These are phyloP conservation scores for Albugo laibachii DNA, from an alignment of 352 stramenopile genomes.

Conservation along the genomic window DNA sequence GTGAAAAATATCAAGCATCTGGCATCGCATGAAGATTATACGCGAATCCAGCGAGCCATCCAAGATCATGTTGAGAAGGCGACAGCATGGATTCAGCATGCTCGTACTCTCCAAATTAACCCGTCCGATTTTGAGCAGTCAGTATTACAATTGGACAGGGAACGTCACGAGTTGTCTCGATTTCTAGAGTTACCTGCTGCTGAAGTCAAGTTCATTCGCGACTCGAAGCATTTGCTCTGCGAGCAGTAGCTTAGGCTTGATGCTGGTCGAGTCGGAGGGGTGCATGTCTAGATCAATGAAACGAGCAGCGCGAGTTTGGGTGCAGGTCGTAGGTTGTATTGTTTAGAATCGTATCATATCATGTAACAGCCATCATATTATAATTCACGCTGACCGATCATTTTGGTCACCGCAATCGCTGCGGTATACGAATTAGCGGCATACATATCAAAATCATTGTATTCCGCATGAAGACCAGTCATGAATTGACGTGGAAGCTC, in stretches of 20 bases:
- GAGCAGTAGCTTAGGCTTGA: no score
- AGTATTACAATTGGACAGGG: constrained; percentile 21
- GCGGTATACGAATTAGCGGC: constrained; percentile 74
- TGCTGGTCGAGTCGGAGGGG: no score
- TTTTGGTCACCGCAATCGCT: constrained; percentile 59
- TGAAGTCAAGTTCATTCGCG: constrained; percentile 18
- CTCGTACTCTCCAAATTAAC: constrained; percentile 30
- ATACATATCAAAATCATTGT: constrained; percentile 57
- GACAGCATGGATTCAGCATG: constrained; percentile 33
- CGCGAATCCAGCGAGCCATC: constrained; percentile 50
- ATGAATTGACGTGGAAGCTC: constrained; percentile 65
- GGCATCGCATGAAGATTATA: constrained; percentile 45
- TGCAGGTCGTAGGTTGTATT: no score
- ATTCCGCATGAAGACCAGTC: constrained; percentile 37
- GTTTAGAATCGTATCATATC: no score
- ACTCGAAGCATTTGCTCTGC: no score
- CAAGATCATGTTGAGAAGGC: constrained; percentile 40
- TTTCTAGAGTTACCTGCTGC: constrained; percentile 43
- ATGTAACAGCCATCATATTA: constrained; percentile 12
- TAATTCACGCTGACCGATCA: constrained; percentile 59
- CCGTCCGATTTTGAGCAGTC: constrained; percentile 21
- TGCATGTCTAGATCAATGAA: no score
- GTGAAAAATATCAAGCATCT: constrained; percentile 19
- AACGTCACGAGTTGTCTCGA: constrained; percentile 29
- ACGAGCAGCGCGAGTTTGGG: no score